Conservation (phyloP, 345 rosid genomes). For the Rhizophora apiculata region DNA sequence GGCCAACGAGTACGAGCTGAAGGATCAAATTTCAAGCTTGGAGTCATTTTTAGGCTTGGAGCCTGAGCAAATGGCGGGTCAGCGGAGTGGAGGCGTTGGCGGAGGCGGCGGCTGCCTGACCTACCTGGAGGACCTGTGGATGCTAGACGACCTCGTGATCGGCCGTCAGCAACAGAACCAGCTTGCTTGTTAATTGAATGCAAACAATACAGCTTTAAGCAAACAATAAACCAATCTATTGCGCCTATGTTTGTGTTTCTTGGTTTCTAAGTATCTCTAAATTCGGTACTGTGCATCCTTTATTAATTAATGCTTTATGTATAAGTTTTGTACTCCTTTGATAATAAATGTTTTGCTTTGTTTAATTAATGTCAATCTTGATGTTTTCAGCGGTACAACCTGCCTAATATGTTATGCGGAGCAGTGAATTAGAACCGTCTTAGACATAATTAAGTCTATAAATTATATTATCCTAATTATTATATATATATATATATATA, state of each 20-base stretch:
- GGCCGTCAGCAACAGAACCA: slow-evolving; percentile 27
- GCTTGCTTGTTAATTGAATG: slow-evolving; percentile 9
- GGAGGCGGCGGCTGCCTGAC: background rate
- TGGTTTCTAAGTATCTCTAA: too few species aligned
- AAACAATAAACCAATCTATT: background rate
- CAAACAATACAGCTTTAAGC: background rate
- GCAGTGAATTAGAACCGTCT: too few species aligned
- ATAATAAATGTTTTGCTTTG: too few species aligned
- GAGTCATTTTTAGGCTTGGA: slow-evolving; percentile 66
- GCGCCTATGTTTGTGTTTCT: background rate
- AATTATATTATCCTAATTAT: too few species aligned
- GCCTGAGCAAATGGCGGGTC: slow-evolving; percentile 19
- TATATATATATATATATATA: too few species aligned
- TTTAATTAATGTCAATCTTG: too few species aligned
- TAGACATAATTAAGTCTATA: too few species aligned
- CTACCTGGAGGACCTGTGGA: slow-evolving; percentile 52
- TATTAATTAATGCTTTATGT: too few species aligned
- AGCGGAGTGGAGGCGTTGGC: background rate
- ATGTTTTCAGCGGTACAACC: too few species aligned
- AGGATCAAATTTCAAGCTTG: slow-evolving; percentile 50
- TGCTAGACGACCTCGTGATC: slow-evolving; percentile 57
- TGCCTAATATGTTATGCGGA: too few species aligned
- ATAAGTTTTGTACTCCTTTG: too few species aligned
- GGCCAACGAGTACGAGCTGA: slow-evolving; percentile 38
- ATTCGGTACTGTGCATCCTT: too few species aligned